phyloP scores from a whole-genome alignment of 2,329 filamentous ascomycete species.

The Sporothrix luriei region DNA sequence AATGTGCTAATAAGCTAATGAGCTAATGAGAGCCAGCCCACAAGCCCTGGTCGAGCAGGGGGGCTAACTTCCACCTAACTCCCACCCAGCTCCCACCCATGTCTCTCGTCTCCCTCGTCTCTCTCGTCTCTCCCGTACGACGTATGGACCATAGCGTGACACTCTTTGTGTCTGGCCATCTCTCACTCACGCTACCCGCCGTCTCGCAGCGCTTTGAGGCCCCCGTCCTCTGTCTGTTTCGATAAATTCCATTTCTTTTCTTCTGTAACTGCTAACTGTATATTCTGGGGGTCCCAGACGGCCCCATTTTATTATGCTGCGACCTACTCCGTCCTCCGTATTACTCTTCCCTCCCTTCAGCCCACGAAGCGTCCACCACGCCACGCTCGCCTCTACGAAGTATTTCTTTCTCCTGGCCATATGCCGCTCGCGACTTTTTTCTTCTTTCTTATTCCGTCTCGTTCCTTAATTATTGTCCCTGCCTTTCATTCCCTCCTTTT shows the following conservation, averaged over 20 bases:
- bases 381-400: neutral
- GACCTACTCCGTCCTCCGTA: too few species aligned
- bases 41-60: neutral
- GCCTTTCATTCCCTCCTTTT: neutral
- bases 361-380: neutral
- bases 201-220: neutral
- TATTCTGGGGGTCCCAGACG: neutral
- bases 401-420: neutral
- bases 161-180: neutral
- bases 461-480: neutral
- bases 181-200: neutral
- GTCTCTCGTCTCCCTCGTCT: neutral
- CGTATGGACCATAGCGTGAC: neutral
- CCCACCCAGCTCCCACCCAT: too few species aligned
- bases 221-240: neutral
- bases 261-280: neutral
- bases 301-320: slow-evolving; percentile 15
- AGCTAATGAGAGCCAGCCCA: slow-evolving; percentile 20
- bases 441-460: neutral
- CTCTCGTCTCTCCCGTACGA: neutral
- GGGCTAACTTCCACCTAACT: neutral
- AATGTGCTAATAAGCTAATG: too few species aligned
- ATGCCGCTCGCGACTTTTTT: neutral
- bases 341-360: too few species aligned
- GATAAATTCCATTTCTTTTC: slow-evolving; percentile 7